Evolutionary conservation across 1,284 basidiomycete genomes (phyloP).

Genomic region (Tylopilus sp.): DNA sequence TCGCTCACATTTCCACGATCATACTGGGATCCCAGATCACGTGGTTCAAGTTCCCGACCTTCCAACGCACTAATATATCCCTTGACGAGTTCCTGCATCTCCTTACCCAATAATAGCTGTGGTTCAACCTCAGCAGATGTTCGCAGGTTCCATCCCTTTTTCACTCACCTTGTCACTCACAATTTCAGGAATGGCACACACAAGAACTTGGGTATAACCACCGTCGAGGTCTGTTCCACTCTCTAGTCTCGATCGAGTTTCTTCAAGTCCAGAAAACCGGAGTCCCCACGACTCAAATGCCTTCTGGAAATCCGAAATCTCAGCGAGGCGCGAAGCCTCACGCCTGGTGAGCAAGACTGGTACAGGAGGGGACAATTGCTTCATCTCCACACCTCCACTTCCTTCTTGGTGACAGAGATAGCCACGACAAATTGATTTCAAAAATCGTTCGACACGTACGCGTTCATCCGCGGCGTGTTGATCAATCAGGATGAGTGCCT

Average conservation of each 20-base stretch:
- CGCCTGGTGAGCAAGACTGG: constrained; percentile 60
- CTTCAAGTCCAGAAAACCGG: constrained; percentile 43
- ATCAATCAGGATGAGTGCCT: constrained; percentile 77
- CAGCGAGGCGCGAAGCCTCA: constrained; percentile 52
- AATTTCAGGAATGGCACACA: constrained; percentile 58
- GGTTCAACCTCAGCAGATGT: constrained; percentile 8
- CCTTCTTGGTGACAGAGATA: constrained; percentile 46
- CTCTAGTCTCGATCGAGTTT: constrained; percentile 16
- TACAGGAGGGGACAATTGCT: constrained; percentile 46
- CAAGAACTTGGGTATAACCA: constrained; percentile 55
- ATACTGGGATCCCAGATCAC: constrained; percentile 18
- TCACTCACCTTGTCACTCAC: constrained; percentile 63
- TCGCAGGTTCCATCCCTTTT: not conserved
- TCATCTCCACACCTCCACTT: constrained; percentile 37
- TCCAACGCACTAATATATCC: constrained; percentile 53
- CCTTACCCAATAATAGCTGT: constrained; percentile 61
- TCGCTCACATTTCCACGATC: constrained; percentile 23
- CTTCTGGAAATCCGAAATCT: constrained; percentile 39
- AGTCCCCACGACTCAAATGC: constrained; percentile 75
- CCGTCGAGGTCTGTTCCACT: constrained; percentile 27
- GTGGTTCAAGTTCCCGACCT: constrained; percentile 20
- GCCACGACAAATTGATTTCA: constrained; percentile 64
- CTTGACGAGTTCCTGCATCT: constrained; percentile 66
- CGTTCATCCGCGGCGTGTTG: constrained; percentile 97
- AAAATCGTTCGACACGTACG: constrained; percentile 80